Evolutionary conservation across 805 yeast genomes (phyloP), one percentile per base, ranked within the genome.

Genomic region (Aciculoconidium aculeatum): DNA sequence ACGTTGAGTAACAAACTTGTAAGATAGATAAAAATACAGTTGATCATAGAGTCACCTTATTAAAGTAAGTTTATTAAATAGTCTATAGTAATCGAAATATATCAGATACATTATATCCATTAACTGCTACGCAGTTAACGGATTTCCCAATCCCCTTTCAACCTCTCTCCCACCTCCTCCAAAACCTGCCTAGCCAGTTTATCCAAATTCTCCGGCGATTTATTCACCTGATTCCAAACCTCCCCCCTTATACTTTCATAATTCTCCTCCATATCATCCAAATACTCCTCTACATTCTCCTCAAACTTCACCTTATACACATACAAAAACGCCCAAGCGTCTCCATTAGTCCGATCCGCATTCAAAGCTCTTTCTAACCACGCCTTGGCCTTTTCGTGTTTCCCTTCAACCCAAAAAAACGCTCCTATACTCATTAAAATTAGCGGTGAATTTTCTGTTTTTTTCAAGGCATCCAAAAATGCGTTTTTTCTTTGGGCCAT

Each of bases 361-460:
- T 56, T 61, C 7, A 79, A 48, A 0, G 92, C 82, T 30, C 81
- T 63, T 27, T 79, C 80, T 32, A 86, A 72, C 86, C 95, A 88
- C 9, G 77, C 66, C 32, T 64, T 59, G 0, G 94, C 84, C 39
- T 77, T 79, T 2, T 67, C 55, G 15, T 67, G 53, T 40, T 81
- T 81, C 0, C 81, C 79, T 15, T 74, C 80, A 1, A 58, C 44
- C 78, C 80, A 79, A 37, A 87, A 77, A 32, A 75, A 70, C 8
- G 65, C 56, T 0, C 92, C 96, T 17, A 86, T 77, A 0, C 73
- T 66, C 8, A 72, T 41, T 8, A 88, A 57, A 1, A 90, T 70
- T 11, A 63, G 35, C 0, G 79, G 65, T 28, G 77, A 65, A 38
- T 80, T 80, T 23, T 69, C 58, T 0, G 94, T 82, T 7, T 65